A percentile compares a stretch with the other conserved stretches of the same genome.
Conservation (phyloP, 371 early-diverging fungal genomes). For the Sporodiniella umbellata region DNA sequence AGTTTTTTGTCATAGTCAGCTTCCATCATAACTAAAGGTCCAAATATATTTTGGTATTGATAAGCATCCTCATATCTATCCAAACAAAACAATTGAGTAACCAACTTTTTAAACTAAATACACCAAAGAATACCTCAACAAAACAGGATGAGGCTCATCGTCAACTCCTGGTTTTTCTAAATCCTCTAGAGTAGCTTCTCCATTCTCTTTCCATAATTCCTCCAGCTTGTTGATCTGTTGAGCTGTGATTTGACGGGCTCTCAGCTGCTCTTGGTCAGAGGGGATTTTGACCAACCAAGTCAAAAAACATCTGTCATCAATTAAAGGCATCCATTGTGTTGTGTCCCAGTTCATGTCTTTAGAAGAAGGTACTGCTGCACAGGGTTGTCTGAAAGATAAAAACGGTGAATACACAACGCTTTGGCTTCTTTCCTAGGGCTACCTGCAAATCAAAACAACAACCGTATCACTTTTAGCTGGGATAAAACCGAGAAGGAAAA, state of each 20-base stretch:
- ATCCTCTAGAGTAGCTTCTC: conserved; percentile 77
- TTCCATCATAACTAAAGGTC: conserved; percentile 94
- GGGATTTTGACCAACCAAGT: conserved; percentile 95
- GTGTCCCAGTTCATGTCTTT: conserved; percentile 97
- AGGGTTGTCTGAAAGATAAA: conserved; percentile 73
- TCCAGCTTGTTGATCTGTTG: conserved; percentile 87
- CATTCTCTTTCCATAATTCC: conserved; percentile 88
- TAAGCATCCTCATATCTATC: conserved; percentile 95
- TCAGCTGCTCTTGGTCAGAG: conserved; percentile 80
- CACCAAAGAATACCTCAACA: conserved; percentile 74
- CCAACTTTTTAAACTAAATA: too few species aligned
- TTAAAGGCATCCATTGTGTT: conserved; percentile 94
- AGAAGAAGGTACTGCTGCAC: conserved; percentile 83
- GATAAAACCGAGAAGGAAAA: conserved; percentile 96
- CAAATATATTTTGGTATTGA: conserved; percentile 95
- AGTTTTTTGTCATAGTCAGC: conserved; percentile 94
- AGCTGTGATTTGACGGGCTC: conserved; percentile 81
- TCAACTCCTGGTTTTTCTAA: conserved; percentile 82
- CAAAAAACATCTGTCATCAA: conserved; percentile 91
- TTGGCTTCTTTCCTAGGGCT: conserved; percentile 13
- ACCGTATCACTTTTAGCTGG: conserved; percentile 98
- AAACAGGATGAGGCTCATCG: conserved; percentile 82
- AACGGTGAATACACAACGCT: neutral
- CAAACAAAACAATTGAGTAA: too few species aligned
- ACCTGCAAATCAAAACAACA: conserved; percentile 95